Evolutionary conservation across 1,139 yeast species (phyloP).

Genomic region (Yamadazyma trypodendri): DNA sequence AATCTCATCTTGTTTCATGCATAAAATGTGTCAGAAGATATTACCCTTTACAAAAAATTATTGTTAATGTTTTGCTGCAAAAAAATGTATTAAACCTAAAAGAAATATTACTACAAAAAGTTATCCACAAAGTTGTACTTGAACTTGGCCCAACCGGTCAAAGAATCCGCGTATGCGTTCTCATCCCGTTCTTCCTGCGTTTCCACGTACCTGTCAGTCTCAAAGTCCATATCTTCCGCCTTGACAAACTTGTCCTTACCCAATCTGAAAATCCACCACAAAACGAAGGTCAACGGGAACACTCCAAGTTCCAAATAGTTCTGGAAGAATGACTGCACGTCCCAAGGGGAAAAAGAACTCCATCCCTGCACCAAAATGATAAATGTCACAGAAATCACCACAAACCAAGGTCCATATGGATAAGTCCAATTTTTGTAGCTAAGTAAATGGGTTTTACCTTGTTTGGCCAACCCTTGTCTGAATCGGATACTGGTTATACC

Average conservation of each 20-base stretch:
- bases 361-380: conserved; percentile 44
- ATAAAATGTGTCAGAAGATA: no score
- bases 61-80: background rate
- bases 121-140: conserved; percentile 32
- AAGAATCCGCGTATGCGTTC: conserved; percentile 35
- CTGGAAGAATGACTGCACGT: conserved; percentile 32
- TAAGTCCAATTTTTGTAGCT: conserved; percentile 40
- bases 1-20: no score
- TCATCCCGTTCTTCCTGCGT: conserved; percentile 47
- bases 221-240: conserved; percentile 60
- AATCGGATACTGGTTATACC: conserved; percentile 40
- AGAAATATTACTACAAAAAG: conserved; percentile 17
- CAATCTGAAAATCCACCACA: conserved; percentile 48
- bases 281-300: conserved; percentile 33
- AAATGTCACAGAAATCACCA: conserved; percentile 33
- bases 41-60: no score
- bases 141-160: conserved; percentile 48
- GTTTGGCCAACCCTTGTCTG: conserved; percentile 36
- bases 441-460: conserved; percentile 37
- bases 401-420: conserved; percentile 43
- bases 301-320: conserved; percentile 38
- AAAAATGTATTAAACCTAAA: no score
- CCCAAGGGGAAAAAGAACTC: conserved; percentile 56
- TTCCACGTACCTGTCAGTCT: conserved; percentile 54
- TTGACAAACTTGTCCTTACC: conserved; percentile 48